Base-by-base conservation (phyloP, 2,329 filamentous ascomycete genomes). In the Arachnomyces sp. region DNA sequence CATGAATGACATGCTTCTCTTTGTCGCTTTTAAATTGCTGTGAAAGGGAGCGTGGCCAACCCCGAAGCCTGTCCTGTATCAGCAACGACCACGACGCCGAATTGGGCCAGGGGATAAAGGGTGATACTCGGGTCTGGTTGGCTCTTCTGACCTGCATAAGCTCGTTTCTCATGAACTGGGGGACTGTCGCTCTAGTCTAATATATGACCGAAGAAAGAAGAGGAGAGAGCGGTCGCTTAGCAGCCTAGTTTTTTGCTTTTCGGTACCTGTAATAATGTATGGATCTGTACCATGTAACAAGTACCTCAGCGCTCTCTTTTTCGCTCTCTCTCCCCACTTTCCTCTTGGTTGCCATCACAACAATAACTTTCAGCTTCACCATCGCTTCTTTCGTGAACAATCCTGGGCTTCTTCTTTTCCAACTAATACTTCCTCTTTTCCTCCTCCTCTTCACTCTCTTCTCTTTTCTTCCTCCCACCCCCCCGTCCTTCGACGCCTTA, bases 371-470 rank as follows among this genome's bases (percentile, higher is more conserved):
- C 20, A 25, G 20, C 20, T 25, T 25, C 20, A 28, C 29, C 28
- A 31, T 28, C 17, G n/a, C n/a, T 38, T 31, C 11, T 35, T 36
- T 18, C 13, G 12, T 36, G 12, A 5, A 42, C 40, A 43, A 37
- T 29, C 17, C 34, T 13, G 18, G n/a, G 40, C 37, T 32, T 38
- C 36, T 37, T 46, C 35, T 20, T 31, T 17, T 42, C 39, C 16
- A 25, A 32, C 17, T 41, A 16, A 15, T 43, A 35, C 25, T 39
- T 33, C 39, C 15, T 50, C 49, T 54, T 39, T 47, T 49, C 39
- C 46, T 51, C 44, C 42, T 43, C 38, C 44, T 48, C 45, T 43
- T 36, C 39, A 45, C 49, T 49, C 41, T 31, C 43, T 40, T 35
- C 40, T 35, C 44, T 45, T 42, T 38, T 43, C 38, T 29, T 36